Base-by-base conservation (phyloP, 768 basidiomycete species). In the Sporobolomyces roseus region DNA sequence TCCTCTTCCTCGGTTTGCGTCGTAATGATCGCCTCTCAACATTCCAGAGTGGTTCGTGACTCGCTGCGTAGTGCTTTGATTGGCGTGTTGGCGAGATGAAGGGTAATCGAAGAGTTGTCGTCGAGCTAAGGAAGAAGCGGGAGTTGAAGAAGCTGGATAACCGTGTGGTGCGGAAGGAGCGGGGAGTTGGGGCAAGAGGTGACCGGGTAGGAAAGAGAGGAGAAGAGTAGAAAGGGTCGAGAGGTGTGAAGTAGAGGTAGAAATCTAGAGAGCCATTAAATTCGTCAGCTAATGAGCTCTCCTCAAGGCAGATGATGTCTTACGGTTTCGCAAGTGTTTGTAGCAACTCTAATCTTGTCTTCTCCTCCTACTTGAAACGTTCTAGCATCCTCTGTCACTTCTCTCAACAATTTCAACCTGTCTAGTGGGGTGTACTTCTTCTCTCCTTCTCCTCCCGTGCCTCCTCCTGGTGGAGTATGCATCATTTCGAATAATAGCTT, bases 321-420 rank as follows among this genome's bases (percentile, higher is more conserved):
- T 25, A 75, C 75, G 25, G 72, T 74, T 64, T 76, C 75, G 67
- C 75, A 76, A 12, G 75, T 74, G 53, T 71, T 71, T 17, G 75
- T 76, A 21, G 74, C 75, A 23, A 76, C 75, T 5, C 75, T 27
- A 54, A 76, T 76, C 75, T 76, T 76, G 73, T 76, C 75, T 63
- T 76, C 75, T 13, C 73, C 74, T 27, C 75, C 75, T 12, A 76
- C 65, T 27, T 71, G 72, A 63, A 73, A 76, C 46, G 63, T 51
- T 25, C 68, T 59, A 25, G 93, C 93, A 79, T 97, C 94, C 63
- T 98, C 93, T 10, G 93, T 91, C 76, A 98, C 92, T 77, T 96
- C 91, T 53, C 86, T 84, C 74, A 99, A 85, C 36, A 93, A 85
- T 82, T 86, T 86, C 62, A 97, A 86, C 50, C 91, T 85, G 74